phyloP scores from a whole-genome alignment of 78 protist species.

The Guillardia theta region DNA sequence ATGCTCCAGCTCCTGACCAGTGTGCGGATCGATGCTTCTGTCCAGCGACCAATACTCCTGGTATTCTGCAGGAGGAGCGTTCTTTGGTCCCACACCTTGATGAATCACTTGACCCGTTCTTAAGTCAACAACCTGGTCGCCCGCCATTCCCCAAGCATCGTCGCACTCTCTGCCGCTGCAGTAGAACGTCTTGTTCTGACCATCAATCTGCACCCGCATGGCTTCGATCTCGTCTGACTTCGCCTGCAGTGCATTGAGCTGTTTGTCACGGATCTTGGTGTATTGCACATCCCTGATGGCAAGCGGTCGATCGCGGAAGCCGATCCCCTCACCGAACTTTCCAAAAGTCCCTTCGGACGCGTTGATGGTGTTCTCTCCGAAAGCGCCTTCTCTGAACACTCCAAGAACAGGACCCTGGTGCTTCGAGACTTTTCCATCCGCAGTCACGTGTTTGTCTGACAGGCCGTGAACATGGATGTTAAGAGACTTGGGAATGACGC shows the following conservation, averaged over 20 bases:
- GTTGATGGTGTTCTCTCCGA: background rate
- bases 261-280: background rate
- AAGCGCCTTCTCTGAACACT: background rate
- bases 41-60: background rate
- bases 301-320: background rate
- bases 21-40: background rate
- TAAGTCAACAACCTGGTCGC: background rate
- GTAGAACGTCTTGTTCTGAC: background rate
- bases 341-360: background rate
- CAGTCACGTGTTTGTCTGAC: background rate
- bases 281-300: background rate
- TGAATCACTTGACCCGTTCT: background rate
- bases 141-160: background rate
- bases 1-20: background rate
- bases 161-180: slow-evolving; percentile 26
- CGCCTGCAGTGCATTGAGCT: background rate
- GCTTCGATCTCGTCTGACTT: background rate
- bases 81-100: background rate
- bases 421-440: background rate
- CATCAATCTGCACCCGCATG: background rate
- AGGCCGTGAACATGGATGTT: background rate
- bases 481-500: background rate
- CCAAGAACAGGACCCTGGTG: background rate
- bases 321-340: background rate
- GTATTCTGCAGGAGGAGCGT: background rate